Conservation (phyloP, 495 filamentous ascomycete genomes). For the Trichoderma virens region DNA sequence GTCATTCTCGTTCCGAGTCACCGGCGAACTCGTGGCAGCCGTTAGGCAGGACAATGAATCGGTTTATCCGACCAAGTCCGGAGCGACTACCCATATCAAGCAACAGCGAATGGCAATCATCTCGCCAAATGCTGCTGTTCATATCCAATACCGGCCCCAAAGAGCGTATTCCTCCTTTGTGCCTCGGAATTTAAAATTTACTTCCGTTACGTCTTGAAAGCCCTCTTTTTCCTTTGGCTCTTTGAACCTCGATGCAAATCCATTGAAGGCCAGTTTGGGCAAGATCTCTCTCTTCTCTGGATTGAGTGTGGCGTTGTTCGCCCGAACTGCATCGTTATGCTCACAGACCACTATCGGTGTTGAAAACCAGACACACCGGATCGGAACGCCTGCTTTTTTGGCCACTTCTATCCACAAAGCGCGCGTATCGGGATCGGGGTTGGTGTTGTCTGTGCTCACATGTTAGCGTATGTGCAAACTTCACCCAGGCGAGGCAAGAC, state of each 20-base stretch:
- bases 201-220: constrained; percentile 67
- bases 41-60: too few species aligned
- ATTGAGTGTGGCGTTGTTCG: constrained; percentile 67
- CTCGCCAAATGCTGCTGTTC: constrained; percentile 2
- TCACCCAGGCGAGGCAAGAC: constrained; percentile 6
- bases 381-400: constrained; percentile 57
- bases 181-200: constrained; percentile 52
- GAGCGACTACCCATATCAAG: not conserved
- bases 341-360: constrained; percentile 63
- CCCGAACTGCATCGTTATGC: constrained; percentile 83
- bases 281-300: constrained; percentile 70
- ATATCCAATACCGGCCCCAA: constrained; percentile 72
- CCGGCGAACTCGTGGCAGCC: not conserved
- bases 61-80: too few species aligned
- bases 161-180: constrained; percentile 48
- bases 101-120: not conserved
- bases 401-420: constrained; percentile 69
- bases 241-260: constrained; percentile 61
- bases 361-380: constrained; percentile 83
- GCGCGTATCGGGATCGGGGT: constrained; percentile 69
- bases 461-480: constrained; percentile 6
- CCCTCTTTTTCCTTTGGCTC: constrained; percentile 70
- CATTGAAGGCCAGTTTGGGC: constrained; percentile 70
- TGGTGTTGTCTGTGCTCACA: constrained; percentile 74
- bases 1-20: not conserved